These are phyloP conservation scores for Phyllosticta citriasiana DNA, from an alignment of 2,329 filamentous ascomycete species.

Conservation along the genomic window DNA sequence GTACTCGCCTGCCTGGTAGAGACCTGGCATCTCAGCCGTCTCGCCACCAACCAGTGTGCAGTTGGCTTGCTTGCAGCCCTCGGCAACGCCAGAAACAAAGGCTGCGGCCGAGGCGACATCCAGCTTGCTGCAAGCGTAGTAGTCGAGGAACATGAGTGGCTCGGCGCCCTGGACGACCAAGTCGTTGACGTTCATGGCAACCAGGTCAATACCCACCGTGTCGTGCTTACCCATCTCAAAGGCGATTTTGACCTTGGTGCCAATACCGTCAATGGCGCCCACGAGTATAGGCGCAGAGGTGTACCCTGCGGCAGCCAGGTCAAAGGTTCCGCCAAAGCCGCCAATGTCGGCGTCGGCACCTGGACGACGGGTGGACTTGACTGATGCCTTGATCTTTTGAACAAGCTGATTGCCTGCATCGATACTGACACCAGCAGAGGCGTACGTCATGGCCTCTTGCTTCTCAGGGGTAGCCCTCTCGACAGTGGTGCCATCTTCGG, in stretches of 20 bases:
- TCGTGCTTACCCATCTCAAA: constrained; percentile 83
- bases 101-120: constrained; percentile 65
- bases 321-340: constrained; percentile 84
- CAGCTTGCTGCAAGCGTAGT: constrained; percentile 87
- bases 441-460: constrained; percentile 61
- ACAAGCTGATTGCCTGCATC: constrained; percentile 91
- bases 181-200: constrained; percentile 99
- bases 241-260: constrained; percentile 93
- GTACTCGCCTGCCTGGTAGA: constrained; percentile 83
- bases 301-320: constrained; percentile 67
- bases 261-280: constrained; percentile 92
- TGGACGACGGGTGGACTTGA: constrained; percentile 72
- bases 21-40: constrained; percentile 96
- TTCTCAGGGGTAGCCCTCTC: constrained; percentile 15
- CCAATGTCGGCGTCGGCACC: constrained; percentile 91
- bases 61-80: constrained; percentile 72
- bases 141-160: constrained; percentile 93
- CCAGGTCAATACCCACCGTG: constrained; percentile 91
- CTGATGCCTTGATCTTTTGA: constrained; percentile 78
- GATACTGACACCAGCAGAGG: constrained; percentile 85
- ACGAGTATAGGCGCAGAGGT: constrained; percentile 68
- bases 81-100: constrained; percentile 87
- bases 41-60: constrained; percentile 94
- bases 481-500: constrained; percentile 54
- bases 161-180: constrained; percentile 92